A percentile compares a stretch with the other conserved stretches of the same genome.
Evolutionary conservation across 179 eudicot species (phyloP).

Genomic region (Amaranthus tricolor): DNA sequence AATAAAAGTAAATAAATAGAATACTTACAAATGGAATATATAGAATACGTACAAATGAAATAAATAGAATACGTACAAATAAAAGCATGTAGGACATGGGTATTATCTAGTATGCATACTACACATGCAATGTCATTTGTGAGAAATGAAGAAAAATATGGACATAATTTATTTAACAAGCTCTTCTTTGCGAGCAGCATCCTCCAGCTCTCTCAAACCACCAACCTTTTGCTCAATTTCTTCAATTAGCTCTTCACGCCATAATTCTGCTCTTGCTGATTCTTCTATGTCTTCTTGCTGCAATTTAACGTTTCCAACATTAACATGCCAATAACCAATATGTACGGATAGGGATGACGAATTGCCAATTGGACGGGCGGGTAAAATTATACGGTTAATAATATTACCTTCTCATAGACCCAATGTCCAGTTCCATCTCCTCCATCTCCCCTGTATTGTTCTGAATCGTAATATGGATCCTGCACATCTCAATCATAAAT

Average conservation of each 20-base stretch:
- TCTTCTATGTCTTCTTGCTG: conserved; percentile 93
- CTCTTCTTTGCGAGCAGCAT: conserved; percentile 59
- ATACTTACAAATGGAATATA: too few relatives aligned
- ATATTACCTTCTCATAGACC: conserved; percentile 73
- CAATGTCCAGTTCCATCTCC: conserved; percentile 89
- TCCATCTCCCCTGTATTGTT: conserved; percentile 69
- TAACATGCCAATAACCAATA: neutral
- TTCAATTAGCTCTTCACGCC: conserved; percentile 85
- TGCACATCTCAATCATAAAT: conserved; percentile 7
- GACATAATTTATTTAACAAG: conserved; percentile 32
- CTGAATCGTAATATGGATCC: conserved; percentile 91
- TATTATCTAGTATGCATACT: too few relatives aligned
- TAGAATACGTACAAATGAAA: too few relatives aligned
- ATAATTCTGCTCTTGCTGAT: conserved; percentile 67
- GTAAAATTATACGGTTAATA: neutral
- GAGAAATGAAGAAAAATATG: too few relatives aligned
- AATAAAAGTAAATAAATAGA: too few relatives aligned
- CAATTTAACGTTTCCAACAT: neutral
- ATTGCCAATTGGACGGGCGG: neutral
- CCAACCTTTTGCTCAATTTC: conserved; percentile 88
- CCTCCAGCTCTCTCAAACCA: conserved; percentile 70
- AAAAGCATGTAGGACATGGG: too few relatives aligned
- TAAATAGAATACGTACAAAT: too few relatives aligned
- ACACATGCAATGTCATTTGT: too few relatives aligned
- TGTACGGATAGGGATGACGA: neutral